phyloP scores from a whole-genome alignment of 2,329 filamentous ascomycete genomes.

The Blastomyces parvus region DNA sequence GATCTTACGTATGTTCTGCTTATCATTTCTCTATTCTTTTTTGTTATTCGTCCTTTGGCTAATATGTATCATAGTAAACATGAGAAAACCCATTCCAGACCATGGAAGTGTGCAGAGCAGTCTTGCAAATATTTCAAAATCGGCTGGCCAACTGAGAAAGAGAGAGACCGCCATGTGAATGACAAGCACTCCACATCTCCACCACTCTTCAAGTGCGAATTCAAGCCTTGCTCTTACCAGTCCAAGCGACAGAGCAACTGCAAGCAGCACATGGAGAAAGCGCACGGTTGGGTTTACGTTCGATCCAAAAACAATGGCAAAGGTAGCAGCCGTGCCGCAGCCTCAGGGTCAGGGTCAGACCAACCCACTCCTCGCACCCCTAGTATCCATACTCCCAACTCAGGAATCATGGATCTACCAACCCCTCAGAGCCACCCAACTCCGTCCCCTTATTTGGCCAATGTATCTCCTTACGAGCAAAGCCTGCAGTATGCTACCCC shows the following conservation, averaged over 20 bases:
- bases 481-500: slow-evolving; percentile 17
- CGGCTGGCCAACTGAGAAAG: slow-evolving; percentile 96
- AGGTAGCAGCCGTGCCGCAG: slow-evolving; percentile 30
- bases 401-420: slow-evolving; percentile 45
- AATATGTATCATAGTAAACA: slow-evolving; percentile 54
- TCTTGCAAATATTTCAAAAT: slow-evolving; percentile 83
- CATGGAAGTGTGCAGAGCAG: slow-evolving; percentile 78
- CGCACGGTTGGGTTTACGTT: slow-evolving; percentile 81
- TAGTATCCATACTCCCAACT: slow-evolving; percentile 53
- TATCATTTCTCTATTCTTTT: background rate
- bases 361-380: slow-evolving; percentile 51
- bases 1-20: slow-evolving; percentile 57
- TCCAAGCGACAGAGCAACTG: slow-evolving; percentile 95
- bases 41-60: background rate
- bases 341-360: slow-evolving; percentile 33
- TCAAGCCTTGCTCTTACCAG: slow-evolving; percentile 76
- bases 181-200: slow-evolving; percentile 85
- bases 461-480: slow-evolving; percentile 19
- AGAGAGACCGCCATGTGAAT: slow-evolving; percentile 89
- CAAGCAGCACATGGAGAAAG: slow-evolving; percentile 98
- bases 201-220: slow-evolving; percentile 73
- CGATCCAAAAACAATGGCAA: slow-evolving; percentile 88
- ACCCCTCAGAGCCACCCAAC: slow-evolving; percentile 36
- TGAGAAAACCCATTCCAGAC: slow-evolving; percentile 92
- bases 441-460: slow-evolving; percentile 20